A percentile compares a stretch with the other conserved stretches of the same genome.
Conservation (phyloP, 768 basidiomycete genomes). For the Exidia glandulosa region DNA sequence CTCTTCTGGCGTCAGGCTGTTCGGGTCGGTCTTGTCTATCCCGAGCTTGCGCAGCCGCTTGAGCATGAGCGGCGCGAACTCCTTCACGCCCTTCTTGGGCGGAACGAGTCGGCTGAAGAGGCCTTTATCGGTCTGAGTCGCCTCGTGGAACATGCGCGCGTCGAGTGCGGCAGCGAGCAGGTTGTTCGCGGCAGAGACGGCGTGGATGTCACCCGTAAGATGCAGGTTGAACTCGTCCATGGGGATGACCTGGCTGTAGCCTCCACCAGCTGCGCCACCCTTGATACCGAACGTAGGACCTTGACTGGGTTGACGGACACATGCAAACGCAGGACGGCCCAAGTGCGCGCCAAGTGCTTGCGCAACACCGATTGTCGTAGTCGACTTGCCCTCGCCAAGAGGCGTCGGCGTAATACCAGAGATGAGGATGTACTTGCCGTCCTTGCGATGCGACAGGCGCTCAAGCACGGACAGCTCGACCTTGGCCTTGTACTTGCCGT, state of each 20-base stretch:
- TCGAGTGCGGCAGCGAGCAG: slow-evolving; percentile 92
- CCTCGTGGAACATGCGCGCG: slow-evolving; percentile 96
- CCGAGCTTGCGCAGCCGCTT: slow-evolving; percentile 91
- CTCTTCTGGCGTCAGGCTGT: slow-evolving; percentile 88
- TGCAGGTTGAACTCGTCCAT: slow-evolving; percentile 99
- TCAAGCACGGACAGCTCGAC: slow-evolving; percentile 84
- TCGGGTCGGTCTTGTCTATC: slow-evolving; percentile 87
- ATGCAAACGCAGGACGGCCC: slow-evolving; percentile 86
- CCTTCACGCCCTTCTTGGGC: slow-evolving; percentile 84
- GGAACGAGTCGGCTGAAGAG: slow-evolving; percentile 89
- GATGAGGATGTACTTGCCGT: slow-evolving; percentile 95
- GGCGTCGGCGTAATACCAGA: slow-evolving; percentile 96
- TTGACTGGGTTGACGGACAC: slow-evolving; percentile 95
- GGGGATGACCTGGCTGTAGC: slow-evolving; percentile 97
- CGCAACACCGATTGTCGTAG: slow-evolving; percentile 92
- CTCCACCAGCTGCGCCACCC: slow-evolving; percentile 95
- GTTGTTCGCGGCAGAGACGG: slow-evolving; percentile 95
- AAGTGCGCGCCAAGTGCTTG: slow-evolving; percentile 95
- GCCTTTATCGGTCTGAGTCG: slow-evolving; percentile 90
- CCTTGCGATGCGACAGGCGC: slow-evolving; percentile 69
- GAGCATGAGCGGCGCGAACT: slow-evolving; percentile 93
- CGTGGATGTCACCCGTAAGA: slow-evolving; percentile 94
- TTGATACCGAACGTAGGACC: slow-evolving; percentile 99
- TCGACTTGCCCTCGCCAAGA: slow-evolving; percentile 95
- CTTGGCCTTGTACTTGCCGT: slow-evolving; percentile 96